Base-by-base conservation (phyloP, 345 rosid genomes). In the Euphorbia peplus region DNA sequence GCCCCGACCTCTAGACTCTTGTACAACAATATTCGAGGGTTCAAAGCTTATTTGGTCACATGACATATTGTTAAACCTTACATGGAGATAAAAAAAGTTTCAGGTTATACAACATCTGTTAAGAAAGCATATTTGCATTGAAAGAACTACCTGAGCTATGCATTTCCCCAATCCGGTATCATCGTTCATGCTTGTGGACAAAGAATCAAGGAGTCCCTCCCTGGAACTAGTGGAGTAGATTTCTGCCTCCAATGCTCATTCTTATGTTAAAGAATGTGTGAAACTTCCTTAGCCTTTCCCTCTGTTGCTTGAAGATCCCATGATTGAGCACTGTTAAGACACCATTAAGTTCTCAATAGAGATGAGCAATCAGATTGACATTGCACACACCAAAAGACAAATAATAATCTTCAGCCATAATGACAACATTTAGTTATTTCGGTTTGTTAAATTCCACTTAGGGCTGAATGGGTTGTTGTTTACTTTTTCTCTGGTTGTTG, bases 1-100 rank as follows among this genome's bases (percentile, higher is more conserved):
- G 87, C 78, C 70, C 80, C 79, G n/a, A 79, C 78, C 86, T 78
- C 79, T 48, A 83, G 37, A 32, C 47, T 72, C 75, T 76, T 74
- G 72, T 79, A 81, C 74, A 76, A 59, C 44, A 80, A 56, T 0
- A 81, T 73, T 52, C 70, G 79, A 9, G 72, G 73, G 68, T 54
- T 58, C 57, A 69, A 32, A 32, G 3, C 78, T 72, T 71, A 76
- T 30, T 66, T 74, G 0, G 22, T 66, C 47, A 32, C 69, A 60
- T 56, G 68, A 68, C 28, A 48, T 48, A 68, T 79, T 19, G 70
- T 75, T 61, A 51, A 26, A 29, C 15, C 66, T 74, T 55, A 52
- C 6, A 76, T 28, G 63, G 46, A 64, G 47, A 11, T 46, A 65
- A 22, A 63, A 72, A 77, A 16, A 63, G 60, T 68, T 13, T 24